Evolutionary conservation across 2,329 filamentous ascomycete genomes (phyloP).

Genomic region (Metarhizium guizhouense): DNA sequence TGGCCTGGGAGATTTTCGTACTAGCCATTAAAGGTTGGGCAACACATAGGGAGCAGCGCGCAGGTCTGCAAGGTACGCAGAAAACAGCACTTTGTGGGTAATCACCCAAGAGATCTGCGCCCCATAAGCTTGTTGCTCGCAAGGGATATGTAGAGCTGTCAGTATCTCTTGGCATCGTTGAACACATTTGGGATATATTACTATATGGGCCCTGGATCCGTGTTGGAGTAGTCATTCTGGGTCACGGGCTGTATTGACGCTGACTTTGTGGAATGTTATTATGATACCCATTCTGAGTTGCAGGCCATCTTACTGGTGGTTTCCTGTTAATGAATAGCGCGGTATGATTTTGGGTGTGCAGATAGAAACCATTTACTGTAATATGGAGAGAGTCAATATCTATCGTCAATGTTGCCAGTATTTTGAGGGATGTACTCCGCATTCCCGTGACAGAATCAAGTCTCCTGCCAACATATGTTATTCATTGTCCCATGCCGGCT

Average conservation of each 20-base stretch:
- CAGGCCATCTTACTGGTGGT: background rate
- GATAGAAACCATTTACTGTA: background rate
- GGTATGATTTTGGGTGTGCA: background rate
- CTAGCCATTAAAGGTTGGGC: slow-evolving; percentile 89
- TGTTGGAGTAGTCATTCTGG: background rate
- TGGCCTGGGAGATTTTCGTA: slow-evolving; percentile 73
- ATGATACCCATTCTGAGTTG: background rate
- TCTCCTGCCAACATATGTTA: background rate
- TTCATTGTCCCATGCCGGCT: too few relatives aligned
- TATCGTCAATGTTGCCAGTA: background rate
- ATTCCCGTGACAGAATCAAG: background rate
- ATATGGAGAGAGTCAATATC: background rate
- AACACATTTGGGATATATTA: background rate
- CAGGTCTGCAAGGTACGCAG: background rate
- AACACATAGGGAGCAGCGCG: slow-evolving; percentile 26
- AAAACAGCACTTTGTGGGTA: background rate
- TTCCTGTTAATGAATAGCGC: background rate
- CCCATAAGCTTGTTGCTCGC: background rate
- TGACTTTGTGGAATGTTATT: background rate
- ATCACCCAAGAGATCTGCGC: background rate
- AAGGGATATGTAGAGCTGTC: background rate
- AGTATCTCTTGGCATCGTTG: background rate
- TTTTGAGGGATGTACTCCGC: background rate
- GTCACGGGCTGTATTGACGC: background rate
- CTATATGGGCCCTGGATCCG: background rate